Base-by-base conservation (phyloP, 2,329 filamentous ascomycete genomes). In the Blastomyces silverae region DNA sequence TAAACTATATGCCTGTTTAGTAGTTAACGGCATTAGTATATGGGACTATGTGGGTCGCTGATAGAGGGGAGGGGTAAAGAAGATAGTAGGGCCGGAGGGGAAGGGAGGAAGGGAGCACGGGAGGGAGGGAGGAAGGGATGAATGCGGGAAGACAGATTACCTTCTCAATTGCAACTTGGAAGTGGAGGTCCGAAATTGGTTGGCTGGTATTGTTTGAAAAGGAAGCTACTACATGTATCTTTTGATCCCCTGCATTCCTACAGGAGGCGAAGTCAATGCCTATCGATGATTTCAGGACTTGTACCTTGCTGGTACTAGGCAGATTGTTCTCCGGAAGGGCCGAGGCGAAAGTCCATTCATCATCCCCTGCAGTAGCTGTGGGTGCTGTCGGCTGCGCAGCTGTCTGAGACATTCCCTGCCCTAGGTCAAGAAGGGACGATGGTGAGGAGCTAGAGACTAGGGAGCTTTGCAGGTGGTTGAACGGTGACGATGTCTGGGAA, bases 291-390 rank as follows among this genome's bases (percentile, higher is more conserved):
- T 90, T 87, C 72, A 86, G 87, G 55, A 97, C 85, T 3, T 82
- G 83, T 25, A 89, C 79, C 59, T 85, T 85, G 69, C 90, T 85
- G 61, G 85, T 83, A 62, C 78, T 82, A 1, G 87, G 86, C 44
- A 85, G 82, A 66, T 77, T 71, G 77, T 37, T 77, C 65, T 85
- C 82, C 2, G 93, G 93, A 17, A 97, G 82, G 0, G 93, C 88
- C 0, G 93, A 97, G 2, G 90, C 87, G 75, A 97, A 97, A 31
- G 87, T 89, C 92, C 93, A 97, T 73, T 97, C 93, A 68, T 97
- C 93, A 61, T 97, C 93, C 57, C 90, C 86, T 61, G 75, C 70
- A 7, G 74, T 67, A 34, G 62, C n/a, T 46, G 65, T 31, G 34
- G 65, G 31, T 62, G 68, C 62, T 64, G 68, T 63, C 61, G 61